Conservation (phyloP, 805 yeast species). For the Metschnikowia henanensis region DNA sequence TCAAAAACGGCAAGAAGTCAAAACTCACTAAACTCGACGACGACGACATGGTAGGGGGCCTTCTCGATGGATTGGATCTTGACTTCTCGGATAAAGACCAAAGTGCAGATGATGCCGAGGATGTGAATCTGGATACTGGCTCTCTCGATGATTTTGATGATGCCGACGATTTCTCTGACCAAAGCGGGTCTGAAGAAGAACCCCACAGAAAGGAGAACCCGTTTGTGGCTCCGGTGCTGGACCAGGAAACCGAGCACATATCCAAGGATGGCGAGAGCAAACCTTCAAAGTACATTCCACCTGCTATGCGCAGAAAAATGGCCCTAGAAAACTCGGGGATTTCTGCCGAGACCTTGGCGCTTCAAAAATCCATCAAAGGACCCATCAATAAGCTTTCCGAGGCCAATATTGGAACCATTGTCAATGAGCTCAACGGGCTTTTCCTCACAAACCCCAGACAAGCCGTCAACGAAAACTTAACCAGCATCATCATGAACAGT, state of each 20-base stretch:
- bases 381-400: conserved; percentile 88
- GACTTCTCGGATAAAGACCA: conserved; percentile 35
- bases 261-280: conserved; percentile 11
- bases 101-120: conserved; percentile 17
- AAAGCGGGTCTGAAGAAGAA: conserved; percentile 22
- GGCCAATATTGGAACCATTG: conserved; percentile 70
- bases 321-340: conserved; percentile 38
- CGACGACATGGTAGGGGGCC: conserved; percentile 79
- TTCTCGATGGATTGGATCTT: conserved; percentile 72
- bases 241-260: conserved; percentile 1
- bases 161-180: conserved; percentile 22
- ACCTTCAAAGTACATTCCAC: conserved; percentile 72
- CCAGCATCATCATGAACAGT: conserved; percentile 62
- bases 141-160: conserved; percentile 12
- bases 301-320: conserved; percentile 67
- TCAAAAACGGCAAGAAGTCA: conserved; percentile 51
- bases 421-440: conserved; percentile 63
- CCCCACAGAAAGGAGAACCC: conserved; percentile 51
- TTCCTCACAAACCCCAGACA: conserved; percentile 74
- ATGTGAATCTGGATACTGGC: conserved; percentile 12
- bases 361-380: conserved; percentile 73
- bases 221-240: conserved; percentile 24
- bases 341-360: conserved; percentile 41
- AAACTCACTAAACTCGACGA: conserved; percentile 52
- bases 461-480: conserved; percentile 68